Conservation (phyloP, 2,329 filamentous ascomycete genomes). For the Alternaria brassicicola region DNA sequence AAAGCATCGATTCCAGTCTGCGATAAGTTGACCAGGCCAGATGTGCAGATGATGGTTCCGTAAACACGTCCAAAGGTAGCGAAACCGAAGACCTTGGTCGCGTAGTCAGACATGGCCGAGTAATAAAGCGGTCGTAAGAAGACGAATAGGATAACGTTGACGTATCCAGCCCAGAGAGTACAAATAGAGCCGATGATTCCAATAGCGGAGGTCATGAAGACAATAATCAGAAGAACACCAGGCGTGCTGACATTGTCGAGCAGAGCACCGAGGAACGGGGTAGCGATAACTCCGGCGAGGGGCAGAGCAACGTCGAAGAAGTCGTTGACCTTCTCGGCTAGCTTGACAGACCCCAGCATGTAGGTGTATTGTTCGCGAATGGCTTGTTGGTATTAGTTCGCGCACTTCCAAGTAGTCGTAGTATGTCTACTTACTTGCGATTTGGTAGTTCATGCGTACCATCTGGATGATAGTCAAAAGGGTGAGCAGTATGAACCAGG, state of each 20-base stretch:
- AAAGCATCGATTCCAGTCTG: slow-evolving; percentile 79
- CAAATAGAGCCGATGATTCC: slow-evolving; percentile 76
- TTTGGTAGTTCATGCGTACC: slow-evolving; percentile 82
- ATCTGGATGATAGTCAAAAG: slow-evolving; percentile 72
- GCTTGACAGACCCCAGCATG: slow-evolving; percentile 66
- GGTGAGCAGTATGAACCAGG: slow-evolving; percentile 84
- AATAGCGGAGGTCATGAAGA: slow-evolving; percentile 71
- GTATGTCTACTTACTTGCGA: slow-evolving; percentile 61
- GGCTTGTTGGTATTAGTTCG: slow-evolving; percentile 39
- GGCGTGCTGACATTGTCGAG: slow-evolving; percentile 77
- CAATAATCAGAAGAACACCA: slow-evolving; percentile 71
- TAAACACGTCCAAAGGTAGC: slow-evolving; percentile 89
- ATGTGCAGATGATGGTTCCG: slow-evolving; percentile 82
- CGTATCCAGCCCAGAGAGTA: slow-evolving; percentile 71
- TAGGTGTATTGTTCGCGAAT: slow-evolving; percentile 80
- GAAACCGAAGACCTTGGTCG: slow-evolving; percentile 90
- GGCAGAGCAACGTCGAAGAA: slow-evolving; percentile 87
- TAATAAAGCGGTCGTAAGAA: slow-evolving; percentile 88
- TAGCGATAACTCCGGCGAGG: slow-evolving; percentile 76
- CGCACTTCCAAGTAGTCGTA: neutral
- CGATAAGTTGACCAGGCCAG: slow-evolving; percentile 80
- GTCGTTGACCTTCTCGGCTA: slow-evolving; percentile 73
- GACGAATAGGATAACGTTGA: slow-evolving; percentile 78
- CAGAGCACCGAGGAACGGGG: slow-evolving; percentile 81
- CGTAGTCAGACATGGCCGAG: slow-evolving; percentile 85